Percentiles rank a stretch among this genome's conserved stretches.
These are phyloP conservation scores for Rhizopus delemar DNA, from an alignment of 371 early-diverging fungal genomes.

Conservation along the genomic window DNA sequence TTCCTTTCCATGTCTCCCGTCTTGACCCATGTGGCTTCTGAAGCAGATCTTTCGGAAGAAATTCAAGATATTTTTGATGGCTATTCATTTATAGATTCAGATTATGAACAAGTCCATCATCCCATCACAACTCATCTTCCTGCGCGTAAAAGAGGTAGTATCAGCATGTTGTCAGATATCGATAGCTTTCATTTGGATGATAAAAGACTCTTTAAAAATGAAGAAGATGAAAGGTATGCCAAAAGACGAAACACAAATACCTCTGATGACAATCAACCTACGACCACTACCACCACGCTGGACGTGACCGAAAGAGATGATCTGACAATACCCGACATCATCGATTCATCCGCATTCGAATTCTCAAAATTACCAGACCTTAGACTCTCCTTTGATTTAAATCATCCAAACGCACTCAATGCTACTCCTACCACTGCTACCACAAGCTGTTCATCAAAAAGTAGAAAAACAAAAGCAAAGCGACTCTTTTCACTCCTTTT, in stretches of 20 bases:
- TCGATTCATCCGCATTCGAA: constrained; percentile 14
- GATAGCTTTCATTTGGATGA: constrained; percentile 29
- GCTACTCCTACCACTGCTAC: constrained; percentile 23
- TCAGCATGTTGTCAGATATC: constrained; percentile 46
- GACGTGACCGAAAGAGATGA: constrained; percentile 24
- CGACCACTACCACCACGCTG: constrained; percentile 21
- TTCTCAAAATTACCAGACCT: constrained; percentile 29
- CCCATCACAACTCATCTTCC: constrained; percentile 9
- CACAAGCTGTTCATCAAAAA: constrained; percentile 5
- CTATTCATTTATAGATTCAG: constrained; percentile 51
- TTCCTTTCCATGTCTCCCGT: constrained; percentile 55
- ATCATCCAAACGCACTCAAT: background rate
- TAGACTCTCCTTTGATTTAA: constrained; percentile 25
- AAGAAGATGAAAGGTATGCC: constrained; percentile 33
- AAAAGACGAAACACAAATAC: constrained; percentile 42
- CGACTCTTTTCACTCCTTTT: constrained; percentile 38
- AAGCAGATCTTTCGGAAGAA: constrained; percentile 45
- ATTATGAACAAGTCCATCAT: constrained; percentile 16
- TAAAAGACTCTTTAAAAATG: constrained; percentile 10
- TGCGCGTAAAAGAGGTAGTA: constrained; percentile 46
- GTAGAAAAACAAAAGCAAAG: constrained; percentile 28
- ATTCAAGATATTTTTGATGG: constrained; percentile 61
- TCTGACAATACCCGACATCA: background rate
- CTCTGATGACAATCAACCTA: constrained; percentile 14
- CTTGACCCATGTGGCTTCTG: constrained; percentile 42